These are phyloP conservation scores for Alternaria brassicae DNA, from an alignment of 2,329 filamentous ascomycete genomes.

Conservation along the genomic window DNA sequence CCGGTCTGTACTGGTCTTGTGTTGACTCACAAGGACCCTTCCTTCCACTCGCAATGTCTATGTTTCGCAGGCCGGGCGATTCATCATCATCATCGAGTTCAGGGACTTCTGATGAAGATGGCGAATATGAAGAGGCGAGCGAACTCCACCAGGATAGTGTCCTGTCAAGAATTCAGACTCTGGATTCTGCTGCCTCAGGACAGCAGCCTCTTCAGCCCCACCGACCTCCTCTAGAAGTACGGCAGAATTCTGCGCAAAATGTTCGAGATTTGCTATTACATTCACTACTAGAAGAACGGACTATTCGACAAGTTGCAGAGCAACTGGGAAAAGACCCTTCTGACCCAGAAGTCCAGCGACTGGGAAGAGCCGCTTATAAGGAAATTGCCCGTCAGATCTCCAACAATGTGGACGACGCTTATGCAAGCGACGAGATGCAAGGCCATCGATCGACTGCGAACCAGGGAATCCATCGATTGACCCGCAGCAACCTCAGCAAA, in stretches of 20 bases:
- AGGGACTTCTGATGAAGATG: slow-evolving; percentile 31
- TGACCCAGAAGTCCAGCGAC: slow-evolving; percentile 48
- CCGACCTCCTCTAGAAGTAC: slow-evolving; percentile 21
- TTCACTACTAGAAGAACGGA: slow-evolving; percentile 55
- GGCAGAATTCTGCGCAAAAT: slow-evolving; percentile 34
- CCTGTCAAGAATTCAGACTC: slow-evolving; percentile 39
- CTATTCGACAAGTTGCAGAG: slow-evolving; percentile 49
- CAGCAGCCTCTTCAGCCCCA: slow-evolving; percentile 14
- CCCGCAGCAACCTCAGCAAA: slow-evolving; percentile 34
- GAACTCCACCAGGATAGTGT: slow-evolving; percentile 24
- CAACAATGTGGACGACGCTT: slow-evolving; percentile 47
- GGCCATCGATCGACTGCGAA: slow-evolving; percentile 44
- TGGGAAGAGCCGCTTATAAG: slow-evolving; percentile 51
- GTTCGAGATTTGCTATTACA: slow-evolving; percentile 53
- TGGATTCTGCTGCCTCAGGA: slow-evolving; percentile 34
- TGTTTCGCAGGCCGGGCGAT: slow-evolving; percentile 47
- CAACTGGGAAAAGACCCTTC: slow-evolving; percentile 42
- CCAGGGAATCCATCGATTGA: slow-evolving; percentile 48
- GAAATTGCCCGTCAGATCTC: slow-evolving; percentile 49
- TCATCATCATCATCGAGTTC: slow-evolving; percentile 39
- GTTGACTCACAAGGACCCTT: not conserved
- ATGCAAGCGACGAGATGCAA: slow-evolving; percentile 50
- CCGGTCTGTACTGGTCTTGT: not conserved
- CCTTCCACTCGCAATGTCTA: slow-evolving; percentile 31
- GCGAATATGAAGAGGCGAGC: slow-evolving; percentile 28